phyloP scores from a whole-genome alignment of 768 basidiomycete species.

The Boletellus sp. region DNA sequence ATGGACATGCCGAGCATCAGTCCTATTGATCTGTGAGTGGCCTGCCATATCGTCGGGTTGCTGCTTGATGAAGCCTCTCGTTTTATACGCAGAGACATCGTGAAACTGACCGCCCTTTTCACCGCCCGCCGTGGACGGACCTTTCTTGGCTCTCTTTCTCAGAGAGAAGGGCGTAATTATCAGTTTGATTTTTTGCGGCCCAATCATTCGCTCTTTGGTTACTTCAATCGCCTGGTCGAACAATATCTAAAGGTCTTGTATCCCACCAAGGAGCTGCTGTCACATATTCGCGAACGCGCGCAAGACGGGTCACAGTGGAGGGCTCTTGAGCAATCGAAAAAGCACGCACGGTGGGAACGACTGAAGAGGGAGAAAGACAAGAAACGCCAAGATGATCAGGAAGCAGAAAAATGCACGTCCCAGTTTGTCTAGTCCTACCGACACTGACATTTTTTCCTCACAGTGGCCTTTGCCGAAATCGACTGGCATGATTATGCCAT shows the following conservation, averaged over 20 bases:
- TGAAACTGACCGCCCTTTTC: constrained; percentile 95
- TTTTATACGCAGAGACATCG: constrained; percentile 65
- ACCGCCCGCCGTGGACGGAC: constrained; percentile 86
- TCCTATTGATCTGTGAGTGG: constrained; percentile 83
- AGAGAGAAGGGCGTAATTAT: constrained; percentile 89
- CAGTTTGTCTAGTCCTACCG: neutral
- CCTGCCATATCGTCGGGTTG: neutral
- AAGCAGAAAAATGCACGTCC: constrained; percentile 81
- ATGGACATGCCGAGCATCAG: constrained; percentile 85
- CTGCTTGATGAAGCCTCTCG: neutral
- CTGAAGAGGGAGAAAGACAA: constrained; percentile 80
- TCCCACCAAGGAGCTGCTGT: constrained; percentile 72
- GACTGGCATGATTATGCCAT: constrained; percentile 99
- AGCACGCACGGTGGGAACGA: constrained; percentile 87
- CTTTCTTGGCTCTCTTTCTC: constrained; percentile 82
- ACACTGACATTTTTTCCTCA: constrained; percentile 6
- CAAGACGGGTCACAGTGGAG: constrained; percentile 70
- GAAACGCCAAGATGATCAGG: constrained; percentile 84
- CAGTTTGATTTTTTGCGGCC: constrained; percentile 98
- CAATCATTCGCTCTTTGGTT: constrained; percentile 92
- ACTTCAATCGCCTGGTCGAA: constrained; percentile 96
- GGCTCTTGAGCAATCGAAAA: constrained; percentile 68
- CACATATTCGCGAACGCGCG: constrained; percentile 65
- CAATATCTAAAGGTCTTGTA: constrained; percentile 91
- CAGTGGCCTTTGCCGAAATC: constrained; percentile 92